Percentiles rank a stretch among this genome's conserved stretches.
These are phyloP conservation scores for Drosera capensis DNA, from an alignment of 148 eudicot genomes.

Conservation along the genomic window DNA sequence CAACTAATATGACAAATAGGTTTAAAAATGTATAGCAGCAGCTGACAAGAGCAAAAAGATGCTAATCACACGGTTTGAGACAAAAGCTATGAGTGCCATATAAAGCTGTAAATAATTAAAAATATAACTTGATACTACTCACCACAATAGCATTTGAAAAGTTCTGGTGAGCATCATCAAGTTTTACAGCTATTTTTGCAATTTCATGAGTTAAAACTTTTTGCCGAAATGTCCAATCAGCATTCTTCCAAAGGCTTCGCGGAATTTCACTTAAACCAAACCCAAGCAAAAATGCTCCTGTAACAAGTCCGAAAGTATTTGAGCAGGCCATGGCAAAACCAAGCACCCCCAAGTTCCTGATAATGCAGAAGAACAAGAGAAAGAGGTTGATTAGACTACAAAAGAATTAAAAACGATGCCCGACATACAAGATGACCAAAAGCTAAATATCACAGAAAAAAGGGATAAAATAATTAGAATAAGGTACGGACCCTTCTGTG, in stretches of 20 bases:
- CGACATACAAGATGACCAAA: too few species aligned
- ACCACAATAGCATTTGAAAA: slow-evolving; percentile 88
- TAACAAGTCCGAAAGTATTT: slow-evolving; percentile 95
- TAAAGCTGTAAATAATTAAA: not conserved
- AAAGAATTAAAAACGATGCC: not conserved
- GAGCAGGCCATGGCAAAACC: slow-evolving; percentile 97
- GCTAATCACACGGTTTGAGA: not conserved
- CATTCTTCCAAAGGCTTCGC: slow-evolving; percentile 76
- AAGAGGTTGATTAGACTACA: not conserved
- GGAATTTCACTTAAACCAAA: slow-evolving; percentile 97
- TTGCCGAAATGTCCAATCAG: slow-evolving; percentile 84
- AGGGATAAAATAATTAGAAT: slow-evolving; percentile 1
- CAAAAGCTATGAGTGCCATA: not conserved
- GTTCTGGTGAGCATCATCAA: slow-evolving; percentile 90
- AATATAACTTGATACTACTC: slow-evolving; percentile 16
- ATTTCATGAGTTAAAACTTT: slow-evolving; percentile 80
- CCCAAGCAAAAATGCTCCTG: slow-evolving; percentile 98
- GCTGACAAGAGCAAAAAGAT: too few species aligned
- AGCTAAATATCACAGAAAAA: slow-evolving; percentile 3
- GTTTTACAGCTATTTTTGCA: slow-evolving; percentile 78
- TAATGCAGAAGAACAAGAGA: slow-evolving; percentile 8
- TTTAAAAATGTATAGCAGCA: too few species aligned
- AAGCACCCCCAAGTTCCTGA: slow-evolving; percentile 54
- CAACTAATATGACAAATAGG: too few species aligned
- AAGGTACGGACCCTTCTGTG: slow-evolving; percentile 36